phyloP scores from a whole-genome alignment of 306 rosid genomes.

The Arachis hypogaea region DNA sequence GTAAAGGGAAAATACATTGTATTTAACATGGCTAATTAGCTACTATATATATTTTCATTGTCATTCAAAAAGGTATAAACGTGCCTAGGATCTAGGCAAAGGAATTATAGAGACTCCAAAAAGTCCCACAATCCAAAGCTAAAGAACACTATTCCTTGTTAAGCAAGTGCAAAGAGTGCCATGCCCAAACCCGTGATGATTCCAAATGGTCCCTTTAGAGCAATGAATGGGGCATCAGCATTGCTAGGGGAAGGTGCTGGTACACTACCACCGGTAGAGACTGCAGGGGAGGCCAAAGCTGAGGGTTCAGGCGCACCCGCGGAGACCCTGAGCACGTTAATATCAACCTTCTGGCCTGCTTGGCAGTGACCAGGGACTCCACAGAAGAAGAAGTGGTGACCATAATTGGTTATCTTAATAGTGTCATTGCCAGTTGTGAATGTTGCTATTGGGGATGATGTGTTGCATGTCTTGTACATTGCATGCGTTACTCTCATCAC shows the following conservation, averaged over 20 bases:
- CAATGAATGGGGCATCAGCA: constrained; percentile 41
- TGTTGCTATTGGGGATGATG: constrained; percentile 63
- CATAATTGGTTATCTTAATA: constrained; percentile 53
- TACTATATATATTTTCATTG: constrained; percentile 9
- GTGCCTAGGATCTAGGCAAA: constrained; percentile 7
- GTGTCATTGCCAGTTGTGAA: constrained; percentile 79
- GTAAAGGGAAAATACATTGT: constrained; percentile 4
- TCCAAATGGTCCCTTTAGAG: constrained; percentile 38
- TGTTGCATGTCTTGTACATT: constrained; percentile 80
- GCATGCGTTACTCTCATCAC: constrained; percentile 80
- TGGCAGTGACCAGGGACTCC: constrained; percentile 94
- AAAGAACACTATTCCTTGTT: neutral
- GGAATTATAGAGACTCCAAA: constrained; percentile 16
- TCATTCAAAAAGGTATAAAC: constrained; percentile 18
- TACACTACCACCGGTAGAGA: constrained; percentile 25
- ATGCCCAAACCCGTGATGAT: constrained; percentile 42
- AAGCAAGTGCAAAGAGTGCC: constrained; percentile 41
- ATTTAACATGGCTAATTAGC: neutral
- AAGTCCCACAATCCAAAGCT: constrained; percentile 26
- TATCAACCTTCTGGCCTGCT: constrained; percentile 78
- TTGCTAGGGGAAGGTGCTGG: constrained; percentile 58
- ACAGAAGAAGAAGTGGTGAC: constrained; percentile 86
- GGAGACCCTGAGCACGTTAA: constrained; percentile 53
- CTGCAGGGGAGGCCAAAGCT: constrained; percentile 43
- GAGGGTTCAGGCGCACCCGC: constrained; percentile 50